Evolutionary conservation across 2,329 filamentous ascomycete species (phyloP).

Genomic region (Ramularia endophylla): DNA sequence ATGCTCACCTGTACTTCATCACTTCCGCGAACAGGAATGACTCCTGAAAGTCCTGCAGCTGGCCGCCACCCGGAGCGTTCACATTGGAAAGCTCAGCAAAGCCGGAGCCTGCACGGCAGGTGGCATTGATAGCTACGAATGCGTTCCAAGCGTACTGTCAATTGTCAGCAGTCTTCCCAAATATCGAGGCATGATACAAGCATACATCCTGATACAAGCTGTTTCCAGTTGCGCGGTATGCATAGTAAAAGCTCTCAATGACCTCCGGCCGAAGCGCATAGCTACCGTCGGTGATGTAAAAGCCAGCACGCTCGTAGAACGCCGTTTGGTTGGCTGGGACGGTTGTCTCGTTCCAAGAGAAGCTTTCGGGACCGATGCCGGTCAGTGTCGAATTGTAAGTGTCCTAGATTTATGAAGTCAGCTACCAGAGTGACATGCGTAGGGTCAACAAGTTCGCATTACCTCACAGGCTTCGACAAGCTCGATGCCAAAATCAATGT

Average conservation of each 20-base stretch:
- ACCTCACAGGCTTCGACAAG: slow-evolving; percentile 64
- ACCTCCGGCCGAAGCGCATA: slow-evolving; percentile 60
- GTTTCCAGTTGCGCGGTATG: slow-evolving; percentile 18
- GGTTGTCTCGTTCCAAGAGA: slow-evolving; percentile 33
- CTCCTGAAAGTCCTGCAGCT: slow-evolving; percentile 66
- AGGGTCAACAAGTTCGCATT: too few relatives aligned
- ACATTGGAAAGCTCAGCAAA: slow-evolving; percentile 16
- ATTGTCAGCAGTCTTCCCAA: too few relatives aligned
- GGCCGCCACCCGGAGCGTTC: slow-evolving; percentile 36
- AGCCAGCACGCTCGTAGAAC: slow-evolving; percentile 64
- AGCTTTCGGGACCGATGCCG: slow-evolving; percentile 67
- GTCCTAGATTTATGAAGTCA: slow-evolving; percentile 32
- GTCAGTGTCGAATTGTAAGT: slow-evolving; percentile 66
- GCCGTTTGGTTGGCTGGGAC: slow-evolving; percentile 36
- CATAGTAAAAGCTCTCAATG: slow-evolving; percentile 22
- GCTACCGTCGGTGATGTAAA: slow-evolving; percentile 56
- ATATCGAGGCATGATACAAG: too few relatives aligned
- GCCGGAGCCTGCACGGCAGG: slow-evolving; percentile 11
- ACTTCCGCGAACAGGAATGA: slow-evolving; percentile 87
- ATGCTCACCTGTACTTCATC: slow-evolving; percentile 58
- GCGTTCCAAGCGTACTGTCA: slow-evolving; percentile 14
- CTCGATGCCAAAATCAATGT: slow-evolving; percentile 66
- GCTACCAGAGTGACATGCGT: too few relatives aligned
- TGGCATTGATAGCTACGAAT: slow-evolving; percentile 12
- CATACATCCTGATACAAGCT: slow-evolving; percentile 16